Percentiles rank a stretch among this genome's conserved stretches.
Conservation (phyloP, 148 eudicot genomes). For the Polygonum maritimum region DNA sequence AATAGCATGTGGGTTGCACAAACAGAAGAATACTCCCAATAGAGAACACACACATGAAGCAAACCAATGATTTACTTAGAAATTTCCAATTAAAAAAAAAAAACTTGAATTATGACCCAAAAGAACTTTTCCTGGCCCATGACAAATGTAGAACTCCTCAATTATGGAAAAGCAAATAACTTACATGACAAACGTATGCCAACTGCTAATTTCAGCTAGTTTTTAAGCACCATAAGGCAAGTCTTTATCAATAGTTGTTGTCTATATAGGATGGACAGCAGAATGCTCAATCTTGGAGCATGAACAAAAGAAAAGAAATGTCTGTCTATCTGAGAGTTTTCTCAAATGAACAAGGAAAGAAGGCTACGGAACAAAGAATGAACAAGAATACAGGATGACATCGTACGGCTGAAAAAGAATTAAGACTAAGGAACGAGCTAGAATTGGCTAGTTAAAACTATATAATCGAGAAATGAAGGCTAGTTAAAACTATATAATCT, state of each 20-base stretch:
- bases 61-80: not conserved
- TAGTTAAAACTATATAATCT: not conserved
- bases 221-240: constrained; percentile 12
- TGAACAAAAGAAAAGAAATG: constrained; percentile 13
- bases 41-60: not conserved
- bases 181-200: not conserved
- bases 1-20: constrained; percentile 16
- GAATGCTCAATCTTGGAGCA: constrained; percentile 30
- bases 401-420: not conserved
- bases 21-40: not conserved
- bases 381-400: not conserved
- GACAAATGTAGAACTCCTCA: not conserved
- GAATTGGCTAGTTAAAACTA: not conserved
- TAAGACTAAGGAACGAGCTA: not conserved
- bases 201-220: not conserved
- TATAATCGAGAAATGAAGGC: not conserved
- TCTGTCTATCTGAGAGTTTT: constrained; percentile 7
- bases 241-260: constrained; percentile 52
- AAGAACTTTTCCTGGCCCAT: not conserved
- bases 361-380: not conserved
- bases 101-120: not conserved
- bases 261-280: constrained; percentile 49
- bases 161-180: not conserved
- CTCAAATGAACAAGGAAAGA: not conserved
- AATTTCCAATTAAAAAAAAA: not conserved